phyloP scores from a whole-genome alignment of 192 early-diverging fungal species.

The Mortierella claussenii region DNA sequence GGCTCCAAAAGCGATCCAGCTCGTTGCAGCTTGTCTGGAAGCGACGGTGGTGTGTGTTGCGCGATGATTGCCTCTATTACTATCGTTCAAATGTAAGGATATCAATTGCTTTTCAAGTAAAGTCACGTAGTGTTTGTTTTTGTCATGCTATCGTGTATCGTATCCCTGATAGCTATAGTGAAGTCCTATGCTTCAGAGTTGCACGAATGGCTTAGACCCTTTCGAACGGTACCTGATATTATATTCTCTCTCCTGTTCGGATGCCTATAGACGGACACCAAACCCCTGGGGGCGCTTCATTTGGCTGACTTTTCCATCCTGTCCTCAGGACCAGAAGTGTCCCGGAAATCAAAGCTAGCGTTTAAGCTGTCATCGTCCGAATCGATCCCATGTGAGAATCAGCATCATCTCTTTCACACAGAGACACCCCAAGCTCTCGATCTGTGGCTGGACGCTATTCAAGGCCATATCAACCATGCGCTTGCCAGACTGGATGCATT shows the following conservation, averaged over 20 bases:
- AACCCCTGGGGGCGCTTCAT: slow-evolving; percentile 28
- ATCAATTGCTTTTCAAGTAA: too few relatives aligned
- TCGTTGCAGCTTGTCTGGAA: slow-evolving; percentile 41
- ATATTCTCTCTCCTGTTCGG: not conserved
- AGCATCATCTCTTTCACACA: slow-evolving; percentile 31
- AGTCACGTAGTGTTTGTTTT: too few relatives aligned
- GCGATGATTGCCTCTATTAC: slow-evolving; percentile 25
- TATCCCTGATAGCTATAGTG: not conserved
- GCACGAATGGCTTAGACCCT: too few relatives aligned
- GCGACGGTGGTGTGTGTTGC: slow-evolving; percentile 43
- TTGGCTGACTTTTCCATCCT: slow-evolving; percentile 30
- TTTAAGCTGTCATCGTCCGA: slow-evolving; percentile 23
- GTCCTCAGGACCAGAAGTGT: slow-evolving; percentile 8
- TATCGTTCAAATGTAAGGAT: slow-evolving; percentile 33
- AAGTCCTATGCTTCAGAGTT: too few relatives aligned
- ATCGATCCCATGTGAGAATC: slow-evolving; percentile 19
- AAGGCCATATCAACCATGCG: slow-evolving; percentile 21
- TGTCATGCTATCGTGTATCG: too few relatives aligned
- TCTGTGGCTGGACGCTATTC: slow-evolving; percentile 27
- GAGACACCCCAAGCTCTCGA: slow-evolving; percentile 15
- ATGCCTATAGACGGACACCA: slow-evolving; percentile 30
- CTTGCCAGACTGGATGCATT: not conserved
- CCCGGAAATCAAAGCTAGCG: slow-evolving; percentile 18
- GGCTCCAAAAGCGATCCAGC: slow-evolving; percentile 35
- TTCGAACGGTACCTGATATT: not conserved